These are phyloP conservation scores for Leptomonas seymouri DNA, from an alignment of 208 protist species.

Conservation along the genomic window DNA sequence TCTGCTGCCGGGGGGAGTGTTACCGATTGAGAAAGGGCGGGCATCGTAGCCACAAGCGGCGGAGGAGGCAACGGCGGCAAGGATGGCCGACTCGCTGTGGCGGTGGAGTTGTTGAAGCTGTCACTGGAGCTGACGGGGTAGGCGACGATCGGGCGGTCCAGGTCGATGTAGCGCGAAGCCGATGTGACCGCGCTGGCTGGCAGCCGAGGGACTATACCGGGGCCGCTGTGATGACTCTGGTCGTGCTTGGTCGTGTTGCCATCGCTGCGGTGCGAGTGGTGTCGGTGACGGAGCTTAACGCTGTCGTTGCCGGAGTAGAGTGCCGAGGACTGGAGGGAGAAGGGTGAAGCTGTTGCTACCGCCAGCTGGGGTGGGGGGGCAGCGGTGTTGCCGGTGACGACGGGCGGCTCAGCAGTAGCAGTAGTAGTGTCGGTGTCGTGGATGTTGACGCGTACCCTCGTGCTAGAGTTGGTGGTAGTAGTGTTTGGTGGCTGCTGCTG, in stretches of 20 bases:
- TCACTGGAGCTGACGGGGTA: constrained; percentile 8
- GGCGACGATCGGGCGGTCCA: constrained; percentile 2
- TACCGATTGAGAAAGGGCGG: background rate
- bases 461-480: constrained; percentile 8
- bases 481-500: constrained; percentile 1
- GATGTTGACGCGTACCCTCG: constrained; percentile 48
- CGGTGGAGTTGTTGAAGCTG: constrained; percentile 1
- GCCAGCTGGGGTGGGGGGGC: background rate
- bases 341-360: background rate
- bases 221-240: background rate
- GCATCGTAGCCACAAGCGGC: background rate
- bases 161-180: constrained; percentile 16
- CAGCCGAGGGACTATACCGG: background rate
- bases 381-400: background rate
- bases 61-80: constrained; percentile 34
- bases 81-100: constrained; percentile 6
- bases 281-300: constrained; percentile 14
- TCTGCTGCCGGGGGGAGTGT: background rate
- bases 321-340: constrained; percentile 1
- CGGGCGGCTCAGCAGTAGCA: background rate
- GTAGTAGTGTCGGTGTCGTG: constrained; percentile 24
- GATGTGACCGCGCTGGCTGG: background rate
- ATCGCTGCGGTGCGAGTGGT: constrained; percentile 12
- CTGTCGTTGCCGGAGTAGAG: constrained; percentile 3
- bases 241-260: background rate